Evolutionary conservation across 495 filamentous ascomycete genomes (phyloP).

Genomic region (Hypoxylon lienhwacheense): DNA sequence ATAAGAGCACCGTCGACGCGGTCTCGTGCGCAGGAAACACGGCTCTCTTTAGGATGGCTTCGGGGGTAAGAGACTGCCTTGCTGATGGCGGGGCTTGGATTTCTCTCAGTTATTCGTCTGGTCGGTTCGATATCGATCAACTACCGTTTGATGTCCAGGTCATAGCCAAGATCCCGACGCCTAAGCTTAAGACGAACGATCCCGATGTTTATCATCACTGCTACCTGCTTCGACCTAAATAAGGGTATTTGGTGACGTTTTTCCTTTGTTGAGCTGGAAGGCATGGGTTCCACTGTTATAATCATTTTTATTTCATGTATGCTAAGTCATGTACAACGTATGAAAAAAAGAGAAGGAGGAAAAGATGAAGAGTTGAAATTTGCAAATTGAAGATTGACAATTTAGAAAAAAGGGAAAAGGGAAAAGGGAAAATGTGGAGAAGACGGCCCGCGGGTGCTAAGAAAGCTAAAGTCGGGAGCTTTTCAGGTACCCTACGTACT

Average conservation of each 20-base stretch:
- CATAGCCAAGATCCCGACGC: constrained; percentile 38
- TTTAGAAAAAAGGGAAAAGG: too few species aligned
- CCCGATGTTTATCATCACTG: constrained; percentile 45
- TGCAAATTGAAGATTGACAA: too few species aligned
- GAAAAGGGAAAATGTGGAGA: too few species aligned
- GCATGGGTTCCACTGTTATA: too few species aligned
- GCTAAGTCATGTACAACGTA: too few species aligned
- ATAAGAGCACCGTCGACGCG: constrained; percentile 49
- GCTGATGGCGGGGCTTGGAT: constrained; percentile 42
- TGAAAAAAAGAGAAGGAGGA: too few species aligned
- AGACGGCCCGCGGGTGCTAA: background rate
- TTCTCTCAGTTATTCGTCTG: constrained; percentile 46
- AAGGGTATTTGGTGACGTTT: background rate
- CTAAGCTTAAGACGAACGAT: constrained; percentile 39
- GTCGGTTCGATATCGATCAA: constrained; percentile 33
- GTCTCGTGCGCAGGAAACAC: constrained; percentile 42
- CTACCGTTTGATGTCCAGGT: constrained; percentile 43
- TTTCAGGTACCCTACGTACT: constrained; percentile 19
- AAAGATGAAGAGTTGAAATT: too few species aligned
- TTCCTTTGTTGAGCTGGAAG: too few species aligned
- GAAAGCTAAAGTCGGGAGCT: constrained; percentile 5
- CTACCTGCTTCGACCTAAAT: constrained; percentile 42
- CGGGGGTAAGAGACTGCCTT: constrained; percentile 30
- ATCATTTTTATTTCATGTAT: too few species aligned
- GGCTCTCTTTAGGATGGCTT: constrained; percentile 37